Base-by-base conservation (phyloP, 768 basidiomycete species). In the Rhodosporidiobolus sp. region DNA sequence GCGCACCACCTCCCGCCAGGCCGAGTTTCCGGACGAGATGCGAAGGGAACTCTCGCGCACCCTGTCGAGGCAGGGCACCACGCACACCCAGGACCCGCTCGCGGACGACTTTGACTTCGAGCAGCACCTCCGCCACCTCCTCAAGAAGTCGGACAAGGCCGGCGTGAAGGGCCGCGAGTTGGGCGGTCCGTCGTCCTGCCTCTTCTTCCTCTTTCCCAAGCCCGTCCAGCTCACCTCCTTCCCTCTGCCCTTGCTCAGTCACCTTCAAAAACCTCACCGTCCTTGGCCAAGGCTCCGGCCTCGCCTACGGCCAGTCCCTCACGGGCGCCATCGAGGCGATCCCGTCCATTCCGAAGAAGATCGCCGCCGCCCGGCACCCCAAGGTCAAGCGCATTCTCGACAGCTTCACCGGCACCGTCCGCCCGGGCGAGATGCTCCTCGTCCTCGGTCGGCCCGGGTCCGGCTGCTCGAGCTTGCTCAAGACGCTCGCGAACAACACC, bases 391-490 rank as follows among this genome's bases (percentile, higher is more conserved):
- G 64, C 55, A 77, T 90, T 58, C 81, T 91, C 48, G 82, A 83
- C 28, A 85, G 83, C 22, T 87, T 90, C 70, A 86, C 88, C 52
- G 89, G 89, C 16, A 83, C 86, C 3, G 83, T 90, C 20, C 83
- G 85, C 8, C 86, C 88, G 0, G 88, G 89, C 24, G 89, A 91
- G 81, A 90, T 91, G 91, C 88, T 90, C 78, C 85, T 85, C 63
- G 82, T 83, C 5, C 81, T 82, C 24, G 80, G 83, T 53, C 82
- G 83, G 9, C 74, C 72, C 26, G 76, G 74, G 19, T 57, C 71
- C 20, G 82, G 82, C 34, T 83, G 82, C 72, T 76, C 80, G 2
- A 80, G 86, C 0, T 81, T 87, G 67, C 80, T 87, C 60, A 87
- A 87, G 78, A 84, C 83, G 1, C 80, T 86, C 63, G 81, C 85